A percentile compares a stretch with the other conserved stretches of the same genome.
phyloP scores from a whole-genome alignment of 2,329 filamentous ascomycete genomes.

The Botrytis cinerea region DNA sequence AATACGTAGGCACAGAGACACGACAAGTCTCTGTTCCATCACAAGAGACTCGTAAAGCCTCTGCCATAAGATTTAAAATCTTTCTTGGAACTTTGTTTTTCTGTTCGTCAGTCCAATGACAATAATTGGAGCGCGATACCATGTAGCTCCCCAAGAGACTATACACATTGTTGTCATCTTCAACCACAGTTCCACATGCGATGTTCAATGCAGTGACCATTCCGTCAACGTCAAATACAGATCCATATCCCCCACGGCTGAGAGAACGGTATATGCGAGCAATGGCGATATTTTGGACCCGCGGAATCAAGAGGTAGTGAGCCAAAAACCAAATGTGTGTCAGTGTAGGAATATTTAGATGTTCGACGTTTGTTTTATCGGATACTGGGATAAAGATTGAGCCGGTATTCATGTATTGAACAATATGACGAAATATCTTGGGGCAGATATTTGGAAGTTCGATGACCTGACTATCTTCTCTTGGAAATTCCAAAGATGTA shows the following conservation, averaged over 20 bases:
- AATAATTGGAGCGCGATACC: not conserved
- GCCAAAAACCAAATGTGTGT: not conserved
- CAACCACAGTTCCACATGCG: not conserved
- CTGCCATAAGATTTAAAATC: not conserved
- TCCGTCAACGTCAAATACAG: not conserved
- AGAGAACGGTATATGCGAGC: not conserved
- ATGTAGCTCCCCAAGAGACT: not conserved
- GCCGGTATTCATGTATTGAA: constrained; percentile 3
- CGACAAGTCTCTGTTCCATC: too few relatives aligned
- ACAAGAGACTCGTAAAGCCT: too few relatives aligned
- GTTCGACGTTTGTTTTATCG: not conserved
- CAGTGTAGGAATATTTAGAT: not conserved
- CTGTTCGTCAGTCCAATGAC: not conserved
- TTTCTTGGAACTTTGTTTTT: not conserved
- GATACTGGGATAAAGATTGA: not conserved
- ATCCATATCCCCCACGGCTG: too few relatives aligned
- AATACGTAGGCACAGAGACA: too few relatives aligned
- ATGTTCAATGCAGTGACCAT: not conserved
- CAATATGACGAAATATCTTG: not conserved
- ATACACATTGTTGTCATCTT: not conserved
- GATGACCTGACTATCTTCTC: not conserved
- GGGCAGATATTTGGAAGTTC: not conserved
- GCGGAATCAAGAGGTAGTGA: not conserved
- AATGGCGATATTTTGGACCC: not conserved
- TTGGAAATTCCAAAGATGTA: not conserved